phyloP scores from a whole-genome alignment of 805 yeast species.

The Candida hungchunana region DNA sequence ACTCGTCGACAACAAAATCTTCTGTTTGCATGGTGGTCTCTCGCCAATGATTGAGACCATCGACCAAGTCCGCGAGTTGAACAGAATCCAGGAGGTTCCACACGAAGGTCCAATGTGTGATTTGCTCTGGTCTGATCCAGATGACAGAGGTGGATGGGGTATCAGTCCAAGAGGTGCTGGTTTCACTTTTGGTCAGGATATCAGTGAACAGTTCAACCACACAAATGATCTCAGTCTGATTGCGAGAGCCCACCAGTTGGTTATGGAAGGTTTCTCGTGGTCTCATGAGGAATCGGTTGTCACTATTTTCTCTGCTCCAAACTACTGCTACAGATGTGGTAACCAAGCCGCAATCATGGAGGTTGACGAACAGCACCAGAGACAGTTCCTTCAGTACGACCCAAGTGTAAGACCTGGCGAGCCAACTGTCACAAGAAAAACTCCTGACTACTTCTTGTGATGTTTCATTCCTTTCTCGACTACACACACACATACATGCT shows the following conservation, averaged over 20 bases:
- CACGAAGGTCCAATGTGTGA: constrained; percentile 99
- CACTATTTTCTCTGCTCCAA: constrained; percentile 92
- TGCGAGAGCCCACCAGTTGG: constrained; percentile 94
- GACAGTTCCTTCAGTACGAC: constrained; percentile 91
- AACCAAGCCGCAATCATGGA: constrained; percentile 98
- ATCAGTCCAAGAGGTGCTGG: constrained; percentile 98
- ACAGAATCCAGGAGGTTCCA: constrained; percentile 93
- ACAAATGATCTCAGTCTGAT: constrained; percentile 78
- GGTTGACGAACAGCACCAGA: constrained; percentile 89
- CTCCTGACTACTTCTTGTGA: constrained; percentile 93
- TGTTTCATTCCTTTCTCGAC: constrained; percentile 1
- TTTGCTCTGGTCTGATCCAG: constrained; percentile 94
- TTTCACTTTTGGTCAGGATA: constrained; percentile 95
- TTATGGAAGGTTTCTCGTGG: constrained; percentile 98
- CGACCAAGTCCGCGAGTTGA: constrained; percentile 86
- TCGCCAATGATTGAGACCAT: constrained; percentile 93
- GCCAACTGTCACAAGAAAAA: constrained; percentile 94
- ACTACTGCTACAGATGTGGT: constrained; percentile 96
- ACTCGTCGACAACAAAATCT: constrained; percentile 81
- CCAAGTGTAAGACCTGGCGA: constrained; percentile 97
- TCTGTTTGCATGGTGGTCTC: constrained; percentile 92
- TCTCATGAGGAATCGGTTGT: constrained; percentile 92
- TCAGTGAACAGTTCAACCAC: constrained; percentile 89
- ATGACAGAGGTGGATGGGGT: constrained; percentile 98
- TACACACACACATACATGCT: neutral